Evolutionary conservation across 331 rosid genomes (phyloP).

Genomic region (Quercus phellos): DNA sequence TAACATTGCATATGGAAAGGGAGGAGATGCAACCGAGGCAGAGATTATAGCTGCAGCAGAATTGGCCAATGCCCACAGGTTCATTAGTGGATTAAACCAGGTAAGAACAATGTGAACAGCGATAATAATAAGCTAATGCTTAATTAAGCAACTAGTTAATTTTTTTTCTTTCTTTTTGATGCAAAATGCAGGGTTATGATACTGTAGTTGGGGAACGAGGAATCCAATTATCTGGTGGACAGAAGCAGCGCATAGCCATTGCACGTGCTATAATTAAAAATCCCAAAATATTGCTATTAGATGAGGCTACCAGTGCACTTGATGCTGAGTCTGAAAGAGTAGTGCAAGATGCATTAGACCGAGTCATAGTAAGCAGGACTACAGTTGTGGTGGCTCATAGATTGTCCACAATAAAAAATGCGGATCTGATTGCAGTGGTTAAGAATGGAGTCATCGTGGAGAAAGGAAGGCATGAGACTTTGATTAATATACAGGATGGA

Average conservation of each 20-base stretch:
- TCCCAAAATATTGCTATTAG: conserved; percentile 48
- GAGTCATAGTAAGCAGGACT: conserved; percentile 45
- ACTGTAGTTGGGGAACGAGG: conserved; percentile 53
- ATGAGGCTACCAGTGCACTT: conserved; percentile 60
- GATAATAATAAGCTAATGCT: too few species aligned
- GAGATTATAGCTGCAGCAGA: conserved; percentile 59
- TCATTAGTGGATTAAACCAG: conserved; percentile 60
- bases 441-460: conserved; percentile 49
- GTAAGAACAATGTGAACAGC: conserved; percentile 15
- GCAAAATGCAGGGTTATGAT: conserved; percentile 39
- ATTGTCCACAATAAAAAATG: conserved; percentile 46
- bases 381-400: conserved; percentile 60
- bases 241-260: conserved; percentile 55
- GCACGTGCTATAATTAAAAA: conserved; percentile 53
- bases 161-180: neutral
- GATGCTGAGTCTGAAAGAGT: conserved; percentile 57
- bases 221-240: conserved; percentile 48
- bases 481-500: conserved; percentile 34
- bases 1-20: conserved; percentile 74
- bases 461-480: conserved; percentile 43
- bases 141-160: too few species aligned
- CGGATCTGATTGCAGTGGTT: conserved; percentile 45
- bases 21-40: conserved; percentile 61
- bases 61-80: conserved; percentile 68
- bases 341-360: conserved; percentile 61